Conservation (phyloP, 306 rosid species). For the Vachellia pachyceras region DNA sequence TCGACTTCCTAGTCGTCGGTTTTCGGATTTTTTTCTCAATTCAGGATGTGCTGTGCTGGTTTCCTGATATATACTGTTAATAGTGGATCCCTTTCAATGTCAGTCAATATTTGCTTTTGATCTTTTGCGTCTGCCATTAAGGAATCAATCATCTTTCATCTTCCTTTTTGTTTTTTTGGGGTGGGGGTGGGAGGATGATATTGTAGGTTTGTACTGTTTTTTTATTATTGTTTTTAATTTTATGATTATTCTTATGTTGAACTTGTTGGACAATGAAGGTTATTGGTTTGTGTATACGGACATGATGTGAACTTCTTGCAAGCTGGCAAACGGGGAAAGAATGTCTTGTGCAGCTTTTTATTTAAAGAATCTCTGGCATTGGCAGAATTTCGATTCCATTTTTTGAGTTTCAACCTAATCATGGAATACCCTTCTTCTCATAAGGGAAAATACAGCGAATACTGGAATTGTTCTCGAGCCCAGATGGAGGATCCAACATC, state of each 20-base stretch:
- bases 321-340: slow-evolving; percentile 38
- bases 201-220: not conserved
- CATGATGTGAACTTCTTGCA: slow-evolving; percentile 5
- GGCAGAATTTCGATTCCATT: slow-evolving; percentile 21
- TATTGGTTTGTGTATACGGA: not conserved
- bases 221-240: not conserved
- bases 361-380: slow-evolving; percentile 37
- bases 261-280: slow-evolving; percentile 28
- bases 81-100: not conserved
- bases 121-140: not conserved
- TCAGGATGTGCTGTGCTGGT: slow-evolving; percentile 6
- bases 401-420: slow-evolving; percentile 39
- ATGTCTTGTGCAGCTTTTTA: slow-evolving; percentile 21
- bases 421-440: slow-evolving; percentile 63
- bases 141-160: not conserved
- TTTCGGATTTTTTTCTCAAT: slow-evolving; percentile 24
- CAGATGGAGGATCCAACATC: slow-evolving; percentile 54
- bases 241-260: not conserved
- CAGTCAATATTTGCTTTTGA: not conserved
- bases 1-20: slow-evolving; percentile 9
- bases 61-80: slow-evolving; percentile 1
- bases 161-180: too few relatives aligned
- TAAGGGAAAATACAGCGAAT: slow-evolving; percentile 50
- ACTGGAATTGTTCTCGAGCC: slow-evolving; percentile 49
- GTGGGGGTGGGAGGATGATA: not conserved